Conservation (phyloP, 2,329 filamentous ascomycete genomes). For the Apiospora hydei region DNA sequence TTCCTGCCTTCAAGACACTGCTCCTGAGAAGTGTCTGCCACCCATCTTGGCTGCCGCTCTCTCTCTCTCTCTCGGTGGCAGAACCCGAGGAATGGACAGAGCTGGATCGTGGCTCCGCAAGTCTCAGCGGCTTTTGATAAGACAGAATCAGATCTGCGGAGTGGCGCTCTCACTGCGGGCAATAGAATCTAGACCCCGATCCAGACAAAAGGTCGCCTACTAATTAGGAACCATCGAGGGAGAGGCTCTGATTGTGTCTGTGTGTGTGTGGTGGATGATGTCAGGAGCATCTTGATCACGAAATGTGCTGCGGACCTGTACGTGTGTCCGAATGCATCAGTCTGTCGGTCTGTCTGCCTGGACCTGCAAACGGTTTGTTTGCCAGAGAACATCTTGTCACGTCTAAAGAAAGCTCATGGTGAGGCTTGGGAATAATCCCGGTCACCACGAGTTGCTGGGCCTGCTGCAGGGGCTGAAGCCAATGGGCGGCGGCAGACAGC, state of each 20-base stretch:
- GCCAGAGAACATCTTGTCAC: conserved; percentile 6
- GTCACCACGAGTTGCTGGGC: conserved; percentile 1
- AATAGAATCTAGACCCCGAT: conserved; percentile 5
- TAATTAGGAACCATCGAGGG: background rate
- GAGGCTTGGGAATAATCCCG: conserved; percentile 5
- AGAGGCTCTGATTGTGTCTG: background rate
- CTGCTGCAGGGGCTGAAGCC: conserved; percentile 9
- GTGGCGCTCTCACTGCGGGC: background rate
- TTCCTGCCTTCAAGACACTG: background rate
- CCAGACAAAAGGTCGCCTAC: background rate
- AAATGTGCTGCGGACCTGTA: background rate
- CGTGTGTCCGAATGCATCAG: conserved; percentile 3
- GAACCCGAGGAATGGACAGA: background rate
- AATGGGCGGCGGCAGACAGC: background rate
- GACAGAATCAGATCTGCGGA: conserved; percentile 10
- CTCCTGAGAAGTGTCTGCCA: background rate
- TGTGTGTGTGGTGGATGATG: background rate
- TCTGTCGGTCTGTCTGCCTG: background rate
- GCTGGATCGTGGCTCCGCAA: background rate
- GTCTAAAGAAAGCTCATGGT: conserved; percentile 16
- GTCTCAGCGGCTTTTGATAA: conserved; percentile 16
- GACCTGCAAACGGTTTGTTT: background rate
- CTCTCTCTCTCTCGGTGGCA: background rate
- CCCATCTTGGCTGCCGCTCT: background rate
- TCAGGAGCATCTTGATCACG: conserved; percentile 1